phyloP scores from a whole-genome alignment of 2,329 filamentous ascomycete species.

The Fusarium brachygibbosum region DNA sequence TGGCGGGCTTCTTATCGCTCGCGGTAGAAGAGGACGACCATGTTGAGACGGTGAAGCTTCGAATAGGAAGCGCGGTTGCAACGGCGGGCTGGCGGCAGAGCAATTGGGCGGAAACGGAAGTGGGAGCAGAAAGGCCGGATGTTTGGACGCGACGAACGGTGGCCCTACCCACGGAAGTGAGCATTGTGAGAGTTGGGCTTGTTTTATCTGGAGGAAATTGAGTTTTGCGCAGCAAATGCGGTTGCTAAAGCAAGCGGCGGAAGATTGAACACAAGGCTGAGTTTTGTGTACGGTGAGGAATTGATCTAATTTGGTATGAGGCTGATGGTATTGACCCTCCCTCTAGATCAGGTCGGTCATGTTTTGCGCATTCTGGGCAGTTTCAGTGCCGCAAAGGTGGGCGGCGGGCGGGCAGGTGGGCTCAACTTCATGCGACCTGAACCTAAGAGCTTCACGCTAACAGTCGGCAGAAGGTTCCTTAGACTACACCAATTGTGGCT shows the following conservation, averaged over 20 bases:
- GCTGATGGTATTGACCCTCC: conserved; percentile 37
- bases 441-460: conserved; percentile 28
- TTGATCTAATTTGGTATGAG: conserved; percentile 25
- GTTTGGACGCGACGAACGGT: conserved; percentile 54
- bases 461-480: not conserved
- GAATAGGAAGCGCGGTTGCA: conserved; percentile 41
- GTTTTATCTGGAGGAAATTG: not conserved
- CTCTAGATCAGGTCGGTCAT: conserved; percentile 6
- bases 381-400: conserved; percentile 30
- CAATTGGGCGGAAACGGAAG: conserved; percentile 42
- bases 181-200: conserved; percentile 52
- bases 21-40: conserved; percentile 46
- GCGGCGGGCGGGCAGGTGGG: conserved; percentile 20
- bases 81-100: conserved; percentile 38
- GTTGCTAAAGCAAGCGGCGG: not conserved
- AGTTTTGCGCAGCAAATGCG: conserved; percentile 1
- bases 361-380: conserved; percentile 31
- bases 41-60: conserved; percentile 53
- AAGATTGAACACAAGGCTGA: conserved; percentile 12
- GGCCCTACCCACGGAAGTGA: conserved; percentile 58
- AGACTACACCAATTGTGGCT: not conserved
- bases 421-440: conserved; percentile 18
- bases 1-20: conserved; percentile 37
- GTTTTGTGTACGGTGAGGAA: conserved; percentile 26
- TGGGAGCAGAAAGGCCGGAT: conserved; percentile 43